phyloP scores from a whole-genome alignment of 2,329 filamentous ascomycete species.

The Aureobasidium mangrovei region DNA sequence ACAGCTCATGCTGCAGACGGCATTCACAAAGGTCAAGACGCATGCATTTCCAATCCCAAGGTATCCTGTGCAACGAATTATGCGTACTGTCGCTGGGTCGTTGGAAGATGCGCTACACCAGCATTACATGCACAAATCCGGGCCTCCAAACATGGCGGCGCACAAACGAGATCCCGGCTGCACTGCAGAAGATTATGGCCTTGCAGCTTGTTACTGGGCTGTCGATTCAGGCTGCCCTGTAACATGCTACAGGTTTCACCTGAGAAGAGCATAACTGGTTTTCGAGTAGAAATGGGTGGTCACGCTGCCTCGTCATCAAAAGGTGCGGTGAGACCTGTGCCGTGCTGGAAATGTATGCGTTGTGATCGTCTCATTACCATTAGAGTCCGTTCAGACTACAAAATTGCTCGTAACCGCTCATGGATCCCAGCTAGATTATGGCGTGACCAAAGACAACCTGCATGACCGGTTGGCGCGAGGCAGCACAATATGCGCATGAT shows the following conservation, averaged over 20 bases:
- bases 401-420: constrained; percentile 6
- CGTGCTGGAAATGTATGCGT: constrained; percentile 1
- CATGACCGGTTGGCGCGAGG: constrained; percentile 10
- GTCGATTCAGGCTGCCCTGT: constrained; percentile 5
- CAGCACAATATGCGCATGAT: constrained; percentile 11
- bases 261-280: not conserved
- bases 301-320: constrained; percentile 10
- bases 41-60: not conserved
- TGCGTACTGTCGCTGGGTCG: not conserved
- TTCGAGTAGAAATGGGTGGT: not conserved
- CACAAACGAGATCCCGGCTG: constrained; percentile 5
- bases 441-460: constrained; percentile 12
- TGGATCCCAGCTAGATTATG: constrained; percentile 6
- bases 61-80: not conserved
- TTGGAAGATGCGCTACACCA: constrained; percentile 4
- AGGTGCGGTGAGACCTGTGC: constrained; percentile 12
- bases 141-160: not conserved
- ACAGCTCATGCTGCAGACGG: not conserved
- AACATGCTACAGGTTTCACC: constrained; percentile 6
- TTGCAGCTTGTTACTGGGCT: constrained; percentile 3
- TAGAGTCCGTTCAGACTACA: constrained; percentile 1
- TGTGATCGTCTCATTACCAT: constrained; percentile 4
- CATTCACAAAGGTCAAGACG: not conserved
- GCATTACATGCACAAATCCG: constrained; percentile 6
- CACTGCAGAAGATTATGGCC: not conserved